These are phyloP conservation scores for Vicia faba DNA, from an alignment of 306 rosid species.

Conservation along the genomic window DNA sequence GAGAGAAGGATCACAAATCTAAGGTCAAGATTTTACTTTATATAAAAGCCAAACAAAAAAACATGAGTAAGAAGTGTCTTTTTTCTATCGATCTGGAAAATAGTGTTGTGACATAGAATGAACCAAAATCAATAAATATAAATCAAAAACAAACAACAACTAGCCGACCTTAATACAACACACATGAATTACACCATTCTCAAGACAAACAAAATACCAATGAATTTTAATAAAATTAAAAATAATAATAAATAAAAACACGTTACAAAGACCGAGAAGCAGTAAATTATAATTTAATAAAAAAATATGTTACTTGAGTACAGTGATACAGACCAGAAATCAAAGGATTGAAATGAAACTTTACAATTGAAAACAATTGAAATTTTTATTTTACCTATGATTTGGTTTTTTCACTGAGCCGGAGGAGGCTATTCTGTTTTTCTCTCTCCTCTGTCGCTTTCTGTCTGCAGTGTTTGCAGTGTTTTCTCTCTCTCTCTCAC, in stretches of 20 bases:
- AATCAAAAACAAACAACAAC: slow-evolving; percentile 2
- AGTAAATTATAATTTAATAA: slow-evolving; percentile 3
- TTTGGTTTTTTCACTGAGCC: slow-evolving; percentile 34
- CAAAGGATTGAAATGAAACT: not conserved
- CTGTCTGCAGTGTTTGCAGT: not conserved
- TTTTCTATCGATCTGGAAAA: slow-evolving; percentile 43
- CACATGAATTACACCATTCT: slow-evolving; percentile 53
- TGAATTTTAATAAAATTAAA: not conserved
- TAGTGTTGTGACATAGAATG: slow-evolving; percentile 13
- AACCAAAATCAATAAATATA: slow-evolving; percentile 30
- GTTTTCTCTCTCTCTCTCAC: slow-evolving; percentile 26
- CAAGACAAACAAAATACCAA: slow-evolving; percentile 38
- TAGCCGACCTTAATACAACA: slow-evolving; percentile 29
- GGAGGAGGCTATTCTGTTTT: slow-evolving; percentile 30
- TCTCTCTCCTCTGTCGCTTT: slow-evolving; percentile 20
- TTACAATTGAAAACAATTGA: too few species aligned
- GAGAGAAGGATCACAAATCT: slow-evolving; percentile 45
- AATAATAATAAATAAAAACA: slow-evolving; percentile 4
- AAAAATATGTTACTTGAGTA: too few species aligned
- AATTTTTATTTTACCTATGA: slow-evolving; percentile 13
- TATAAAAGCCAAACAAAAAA: not conserved
- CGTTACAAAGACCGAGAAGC: not conserved
- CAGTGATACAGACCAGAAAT: not conserved
- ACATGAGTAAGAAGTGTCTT: not conserved
- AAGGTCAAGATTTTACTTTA: slow-evolving; percentile 49